Percentiles rank a stretch among this genome's conserved stretches.
Conservation (phyloP, 129 eudicot species). For the Rutidosis leptorrhynchoides region DNA sequence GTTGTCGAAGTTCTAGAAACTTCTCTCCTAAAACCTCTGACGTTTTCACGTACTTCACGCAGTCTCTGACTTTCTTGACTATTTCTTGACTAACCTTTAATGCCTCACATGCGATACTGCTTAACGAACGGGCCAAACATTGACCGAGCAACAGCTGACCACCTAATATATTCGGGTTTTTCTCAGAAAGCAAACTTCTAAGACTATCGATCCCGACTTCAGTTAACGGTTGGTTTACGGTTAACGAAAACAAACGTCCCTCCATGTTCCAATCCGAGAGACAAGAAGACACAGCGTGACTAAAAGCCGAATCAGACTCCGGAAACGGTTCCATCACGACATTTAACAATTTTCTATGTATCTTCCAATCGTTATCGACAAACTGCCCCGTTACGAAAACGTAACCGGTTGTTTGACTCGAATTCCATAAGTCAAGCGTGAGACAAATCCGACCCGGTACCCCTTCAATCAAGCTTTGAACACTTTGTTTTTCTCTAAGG, state of each 20-base stretch:
- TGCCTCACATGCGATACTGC: constrained; percentile 66
- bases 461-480: constrained; percentile 74
- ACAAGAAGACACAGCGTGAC: constrained; percentile 36
- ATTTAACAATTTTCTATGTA: constrained; percentile 62
- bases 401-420: constrained; percentile 64
- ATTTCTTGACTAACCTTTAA: constrained; percentile 41
- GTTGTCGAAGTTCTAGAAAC: constrained; percentile 74
- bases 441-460: constrained; percentile 85
- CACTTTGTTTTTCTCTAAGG: constrained; percentile 62
- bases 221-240: constrained; percentile 41
- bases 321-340: constrained; percentile 81
- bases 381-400: constrained; percentile 78
- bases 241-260: constrained; percentile 33
- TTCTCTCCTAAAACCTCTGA: constrained; percentile 78
- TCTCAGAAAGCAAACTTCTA: constrained; percentile 67
- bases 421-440: constrained; percentile 80
- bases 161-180: constrained; percentile 60
- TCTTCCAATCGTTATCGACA: constrained; percentile 82
- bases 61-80: constrained; percentile 69
- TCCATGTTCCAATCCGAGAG: constrained; percentile 41
- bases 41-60: constrained; percentile 90
- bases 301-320: constrained; percentile 48
- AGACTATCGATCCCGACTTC: constrained; percentile 60
- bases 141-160: constrained; percentile 69
- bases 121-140: constrained; percentile 80